These are phyloP conservation scores for Suillus occidentalis DNA, from an alignment of 768 basidiomycete genomes.

Conservation along the genomic window DNA sequence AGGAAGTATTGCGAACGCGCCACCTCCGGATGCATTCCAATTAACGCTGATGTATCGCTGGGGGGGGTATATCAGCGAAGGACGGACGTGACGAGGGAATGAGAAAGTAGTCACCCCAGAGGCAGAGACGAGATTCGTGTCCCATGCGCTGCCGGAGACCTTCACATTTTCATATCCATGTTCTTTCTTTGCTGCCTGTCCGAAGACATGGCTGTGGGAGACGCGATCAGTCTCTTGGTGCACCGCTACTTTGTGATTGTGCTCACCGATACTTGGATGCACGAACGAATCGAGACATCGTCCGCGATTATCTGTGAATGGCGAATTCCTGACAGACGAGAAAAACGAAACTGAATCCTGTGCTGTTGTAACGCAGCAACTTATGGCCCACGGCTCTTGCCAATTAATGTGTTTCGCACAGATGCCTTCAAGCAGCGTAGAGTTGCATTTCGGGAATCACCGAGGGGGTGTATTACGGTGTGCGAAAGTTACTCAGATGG, in stretches of 20 bases:
- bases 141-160: conserved; percentile 89
- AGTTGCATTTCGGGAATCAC: not conserved
- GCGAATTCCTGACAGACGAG: not conserved
- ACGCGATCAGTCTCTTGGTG: conserved; percentile 10
- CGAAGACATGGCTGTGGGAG: conserved; percentile 80
- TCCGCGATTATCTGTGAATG: conserved; percentile 3
- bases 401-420: not conserved
- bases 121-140: conserved; percentile 88
- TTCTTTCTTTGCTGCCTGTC: conserved; percentile 84
- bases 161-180: conserved; percentile 80
- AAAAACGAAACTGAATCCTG: not conserved
- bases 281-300: conserved; percentile 85
- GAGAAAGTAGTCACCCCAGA: conserved; percentile 63
- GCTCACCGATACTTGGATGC: conserved; percentile 83
- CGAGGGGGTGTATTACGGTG: not conserved
- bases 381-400: not conserved
- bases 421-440: not conserved
- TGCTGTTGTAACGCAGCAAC: not conserved
- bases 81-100: conserved; percentile 11
- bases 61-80: conserved; percentile 11
- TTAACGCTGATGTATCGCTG: conserved; percentile 89
- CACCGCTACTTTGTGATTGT: conserved; percentile 6
- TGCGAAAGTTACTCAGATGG: not conserved
- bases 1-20: conserved; percentile 93
- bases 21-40: conserved; percentile 92